Evolutionary conservation across 2,329 filamentous ascomycete genomes (phyloP).

Genomic region (Reticulascus tulasneorum): DNA sequence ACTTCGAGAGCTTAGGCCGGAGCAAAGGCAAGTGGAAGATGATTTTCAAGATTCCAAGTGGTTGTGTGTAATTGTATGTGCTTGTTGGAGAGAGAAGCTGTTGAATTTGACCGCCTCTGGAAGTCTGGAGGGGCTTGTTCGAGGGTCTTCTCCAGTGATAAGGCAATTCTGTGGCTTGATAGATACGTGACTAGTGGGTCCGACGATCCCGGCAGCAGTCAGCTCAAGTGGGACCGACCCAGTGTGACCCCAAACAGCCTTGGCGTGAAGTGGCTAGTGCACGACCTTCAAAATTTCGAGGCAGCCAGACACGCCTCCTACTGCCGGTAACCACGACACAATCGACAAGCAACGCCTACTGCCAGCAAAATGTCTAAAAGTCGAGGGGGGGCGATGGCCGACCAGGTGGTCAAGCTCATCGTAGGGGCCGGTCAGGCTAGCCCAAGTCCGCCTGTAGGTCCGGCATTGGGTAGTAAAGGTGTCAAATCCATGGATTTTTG

Average conservation of each 20-base stretch:
- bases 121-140: background rate
- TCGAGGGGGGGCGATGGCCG: conserved; percentile 34
- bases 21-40: conserved; percentile 1
- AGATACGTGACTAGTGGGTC: too few relatives aligned
- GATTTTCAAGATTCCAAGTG: background rate
- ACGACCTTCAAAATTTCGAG: background rate
- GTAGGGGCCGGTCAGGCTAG: conserved; percentile 94
- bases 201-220: background rate
- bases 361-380: conserved; percentile 48
- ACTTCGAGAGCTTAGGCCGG: background rate
- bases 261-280: background rate
- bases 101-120: conserved; percentile 1
- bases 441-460: conserved; percentile 92
- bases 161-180: too few relatives aligned
- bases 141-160: background rate
- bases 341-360: conserved; percentile 14
- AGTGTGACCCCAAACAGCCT: too few relatives aligned
- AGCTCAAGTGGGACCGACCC: background rate
- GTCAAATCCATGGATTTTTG: conserved; percentile 99
- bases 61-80: background rate
- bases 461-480: conserved; percentile 92
- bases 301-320: conserved; percentile 3
- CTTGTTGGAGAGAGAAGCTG: conserved; percentile 1
- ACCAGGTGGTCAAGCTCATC: conserved; percentile 93
- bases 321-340: background rate